A percentile compares a stretch with the other conserved stretches of the same genome.
Conservation (phyloP, 345 rosid genomes). For the Acer negundo region DNA sequence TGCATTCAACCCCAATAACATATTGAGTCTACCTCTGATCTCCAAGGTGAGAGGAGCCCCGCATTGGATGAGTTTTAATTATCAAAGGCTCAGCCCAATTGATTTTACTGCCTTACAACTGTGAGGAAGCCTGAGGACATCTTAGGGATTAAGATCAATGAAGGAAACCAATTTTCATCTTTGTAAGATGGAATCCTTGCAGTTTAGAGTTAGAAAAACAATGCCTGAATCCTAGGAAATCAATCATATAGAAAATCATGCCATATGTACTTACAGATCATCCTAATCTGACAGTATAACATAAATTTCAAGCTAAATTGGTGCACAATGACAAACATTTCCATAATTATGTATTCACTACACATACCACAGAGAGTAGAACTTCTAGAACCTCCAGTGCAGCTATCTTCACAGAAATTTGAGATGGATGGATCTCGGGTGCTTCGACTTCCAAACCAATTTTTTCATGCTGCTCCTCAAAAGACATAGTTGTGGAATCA, state of each 20-base stretch:
- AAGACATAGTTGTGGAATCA: conserved; percentile 30
- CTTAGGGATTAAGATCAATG: neutral
- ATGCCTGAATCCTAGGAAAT: neutral
- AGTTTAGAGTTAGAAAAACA: neutral
- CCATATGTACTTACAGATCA: neutral
- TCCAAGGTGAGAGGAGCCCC: neutral
- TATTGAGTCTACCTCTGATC: neutral
- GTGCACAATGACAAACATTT: neutral
- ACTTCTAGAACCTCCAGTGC: conserved; percentile 73
- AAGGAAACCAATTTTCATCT: neutral
- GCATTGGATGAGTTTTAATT: neutral
- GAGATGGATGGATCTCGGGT: conserved; percentile 33
- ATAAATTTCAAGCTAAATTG: conserved; percentile 4
- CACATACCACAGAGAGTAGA: conserved; percentile 78
- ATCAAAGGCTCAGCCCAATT: neutral
- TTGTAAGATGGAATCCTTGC: neutral
- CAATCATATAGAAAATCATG: neutral
- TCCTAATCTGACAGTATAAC: neutral
- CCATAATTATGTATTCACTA: neutral
- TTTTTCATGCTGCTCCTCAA: conserved; percentile 41
- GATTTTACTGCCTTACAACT: neutral
- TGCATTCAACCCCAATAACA: neutral
- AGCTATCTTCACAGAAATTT: conserved; percentile 65
- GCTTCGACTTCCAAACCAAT: conserved; percentile 42
- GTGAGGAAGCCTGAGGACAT: neutral